Conservation (phyloP, 495 filamentous ascomycete genomes). For the Cryomyces minteri region DNA sequence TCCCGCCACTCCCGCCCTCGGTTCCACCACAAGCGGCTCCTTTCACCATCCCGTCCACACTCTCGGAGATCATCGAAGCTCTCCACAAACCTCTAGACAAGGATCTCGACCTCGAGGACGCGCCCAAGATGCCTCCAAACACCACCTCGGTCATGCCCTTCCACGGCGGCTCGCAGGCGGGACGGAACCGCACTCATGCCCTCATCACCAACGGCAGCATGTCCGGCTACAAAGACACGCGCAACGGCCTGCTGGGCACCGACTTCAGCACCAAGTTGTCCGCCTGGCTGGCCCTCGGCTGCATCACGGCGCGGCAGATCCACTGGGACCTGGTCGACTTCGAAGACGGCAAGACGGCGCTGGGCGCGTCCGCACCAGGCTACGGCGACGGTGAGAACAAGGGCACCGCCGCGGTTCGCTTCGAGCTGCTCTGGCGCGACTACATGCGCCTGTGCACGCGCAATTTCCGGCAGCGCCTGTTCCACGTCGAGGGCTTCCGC, state of each 20-base stretch:
- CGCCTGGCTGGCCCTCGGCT: constrained; percentile 47
- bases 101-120: constrained; percentile 18
- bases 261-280: constrained; percentile 57
- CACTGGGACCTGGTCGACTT: constrained; percentile 41
- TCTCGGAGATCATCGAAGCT: constrained; percentile 27
- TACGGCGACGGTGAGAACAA: constrained; percentile 48
- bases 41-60: constrained; percentile 36
- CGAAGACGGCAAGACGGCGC: constrained; percentile 30
- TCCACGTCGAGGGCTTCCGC: constrained; percentile 39
- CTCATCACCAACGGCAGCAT: constrained; percentile 38
- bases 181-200: constrained; percentile 32
- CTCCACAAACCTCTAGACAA: constrained; percentile 33
- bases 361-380: constrained; percentile 21
- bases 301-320: constrained; percentile 45
- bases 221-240: constrained; percentile 41
- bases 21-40: constrained; percentile 37
- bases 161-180: constrained; percentile 41
- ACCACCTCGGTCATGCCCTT: constrained; percentile 43
- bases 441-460: constrained; percentile 53
- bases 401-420: constrained; percentile 46
- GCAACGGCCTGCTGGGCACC: constrained; percentile 45
- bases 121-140: constrained; percentile 26
- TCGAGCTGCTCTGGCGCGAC: constrained; percentile 58
- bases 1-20: constrained; percentile 33
- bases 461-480: constrained; percentile 43